Evolutionary conservation across 2,329 filamentous ascomycete species (phyloP).

Genomic region (Fusarium oxysporum): DNA sequence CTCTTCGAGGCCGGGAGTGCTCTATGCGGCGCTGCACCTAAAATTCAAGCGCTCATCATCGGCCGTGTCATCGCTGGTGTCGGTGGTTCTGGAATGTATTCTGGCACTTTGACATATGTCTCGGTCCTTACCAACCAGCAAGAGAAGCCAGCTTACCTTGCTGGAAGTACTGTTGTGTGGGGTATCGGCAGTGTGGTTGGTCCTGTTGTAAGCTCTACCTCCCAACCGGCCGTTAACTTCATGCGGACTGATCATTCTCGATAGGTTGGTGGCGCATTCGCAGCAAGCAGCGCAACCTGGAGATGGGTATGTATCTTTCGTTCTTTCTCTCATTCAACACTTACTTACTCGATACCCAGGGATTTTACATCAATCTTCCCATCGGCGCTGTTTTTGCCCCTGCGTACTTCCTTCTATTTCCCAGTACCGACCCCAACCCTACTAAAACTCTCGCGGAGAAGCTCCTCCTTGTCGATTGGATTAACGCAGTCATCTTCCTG

Average conservation of each 20-base stretch:
- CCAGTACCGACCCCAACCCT: neutral
- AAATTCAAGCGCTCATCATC: neutral
- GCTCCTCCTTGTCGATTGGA: neutral
- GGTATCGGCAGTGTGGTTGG: neutral
- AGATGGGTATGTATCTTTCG: neutral
- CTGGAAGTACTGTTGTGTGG: neutral
- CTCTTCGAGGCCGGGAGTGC: neutral
- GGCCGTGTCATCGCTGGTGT: neutral
- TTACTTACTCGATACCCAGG: accelerated
- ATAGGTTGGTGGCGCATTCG: neutral
- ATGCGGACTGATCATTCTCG: accelerated
- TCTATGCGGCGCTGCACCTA: neutral
- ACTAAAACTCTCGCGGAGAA: neutral
- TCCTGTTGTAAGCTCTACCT: neutral
- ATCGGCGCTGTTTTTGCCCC: neutral
- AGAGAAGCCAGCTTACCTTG: neutral
- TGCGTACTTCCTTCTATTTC: neutral
- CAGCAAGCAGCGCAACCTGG: neutral
- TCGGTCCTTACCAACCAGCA: neutral
- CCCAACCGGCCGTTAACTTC: accelerated
- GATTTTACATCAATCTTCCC: neutral
- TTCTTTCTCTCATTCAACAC: accelerated
- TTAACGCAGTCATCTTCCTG: neutral
- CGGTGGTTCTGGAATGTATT: neutral
- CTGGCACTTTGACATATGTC: neutral